Percentiles rank a stretch among this genome's conserved stretches.
Evolutionary conservation across 2,329 filamentous ascomycete genomes (phyloP).

Genomic region (Aspergillus caelatus): DNA sequence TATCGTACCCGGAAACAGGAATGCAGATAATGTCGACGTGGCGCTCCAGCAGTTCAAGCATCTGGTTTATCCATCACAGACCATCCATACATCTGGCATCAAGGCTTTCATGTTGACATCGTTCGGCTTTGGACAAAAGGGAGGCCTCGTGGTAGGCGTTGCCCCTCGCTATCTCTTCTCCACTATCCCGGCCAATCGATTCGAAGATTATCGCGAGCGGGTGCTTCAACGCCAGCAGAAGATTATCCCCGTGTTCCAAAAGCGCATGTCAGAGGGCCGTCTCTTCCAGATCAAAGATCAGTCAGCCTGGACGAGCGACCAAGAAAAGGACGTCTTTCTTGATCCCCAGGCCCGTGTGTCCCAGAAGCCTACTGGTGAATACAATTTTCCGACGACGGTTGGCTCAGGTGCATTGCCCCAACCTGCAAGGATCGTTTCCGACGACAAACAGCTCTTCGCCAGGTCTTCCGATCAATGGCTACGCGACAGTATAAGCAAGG

Average conservation of each 20-base stretch:
- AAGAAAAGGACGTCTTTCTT: background rate
- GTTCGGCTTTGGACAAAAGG: conserved; percentile 99
- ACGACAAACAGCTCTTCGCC: background rate
- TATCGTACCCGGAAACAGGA: conserved; percentile 90
- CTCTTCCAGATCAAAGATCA: background rate
- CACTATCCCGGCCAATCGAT: background rate
- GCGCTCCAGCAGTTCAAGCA: conserved; percentile 47
- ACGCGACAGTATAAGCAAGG: background rate
- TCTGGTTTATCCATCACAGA: conserved; percentile 93
- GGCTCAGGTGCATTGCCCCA: background rate
- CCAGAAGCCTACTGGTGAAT: background rate
- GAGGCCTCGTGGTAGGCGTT: conserved; percentile 35
- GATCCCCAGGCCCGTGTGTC: background rate
- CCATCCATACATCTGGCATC: conserved; percentile 95
- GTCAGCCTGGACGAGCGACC: background rate
- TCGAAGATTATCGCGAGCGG: background rate
- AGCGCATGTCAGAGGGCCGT: background rate
- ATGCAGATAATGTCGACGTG: conserved; percentile 87
- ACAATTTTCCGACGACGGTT: background rate
- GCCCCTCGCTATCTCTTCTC: background rate
- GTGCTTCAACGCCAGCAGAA: background rate
- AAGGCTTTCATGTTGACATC: conserved; percentile 99
- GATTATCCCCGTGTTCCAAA: background rate
- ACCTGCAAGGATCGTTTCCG: background rate
- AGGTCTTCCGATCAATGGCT: background rate